Percentiles rank a stretch among this genome's conserved stretches.
These are phyloP conservation scores for Cryptosporidium sp. DNA, from an alignment of 169 alveolate species.

Conservation along the genomic window DNA sequence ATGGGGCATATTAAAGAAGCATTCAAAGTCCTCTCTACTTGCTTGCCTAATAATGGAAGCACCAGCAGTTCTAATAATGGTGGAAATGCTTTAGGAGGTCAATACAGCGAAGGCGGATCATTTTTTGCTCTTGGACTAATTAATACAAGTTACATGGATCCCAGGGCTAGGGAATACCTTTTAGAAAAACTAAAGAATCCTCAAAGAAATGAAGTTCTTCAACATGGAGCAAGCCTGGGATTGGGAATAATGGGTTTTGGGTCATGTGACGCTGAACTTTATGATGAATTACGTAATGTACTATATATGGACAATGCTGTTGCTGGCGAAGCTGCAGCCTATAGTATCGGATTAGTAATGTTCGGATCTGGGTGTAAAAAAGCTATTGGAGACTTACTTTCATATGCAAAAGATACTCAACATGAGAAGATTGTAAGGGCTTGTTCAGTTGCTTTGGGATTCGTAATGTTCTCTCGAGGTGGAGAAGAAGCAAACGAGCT, in stretches of 20 bases:
- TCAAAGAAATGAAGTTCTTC: constrained; percentile 88
- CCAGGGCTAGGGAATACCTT: constrained; percentile 83
- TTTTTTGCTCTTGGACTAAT: constrained; percentile 96
- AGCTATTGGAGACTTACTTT: constrained; percentile 90
- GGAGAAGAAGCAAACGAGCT: constrained; percentile 94
- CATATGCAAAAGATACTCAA: constrained; percentile 96
- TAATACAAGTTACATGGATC: constrained; percentile 90
- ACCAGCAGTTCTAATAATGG: constrained; percentile 65
- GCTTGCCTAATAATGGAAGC: constrained; percentile 65
- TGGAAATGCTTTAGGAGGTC: constrained; percentile 78
- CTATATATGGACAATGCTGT: constrained; percentile 94
- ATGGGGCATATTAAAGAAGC: constrained; percentile 81
- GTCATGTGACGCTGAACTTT: constrained; percentile 81
- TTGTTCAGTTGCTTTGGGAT: constrained; percentile 93
- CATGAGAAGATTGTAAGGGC: constrained; percentile 98
- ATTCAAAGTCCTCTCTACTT: constrained; percentile 76
- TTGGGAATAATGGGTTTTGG: constrained; percentile 95
- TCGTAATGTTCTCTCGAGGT: constrained; percentile 90
- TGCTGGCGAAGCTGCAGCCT: constrained; percentile 98
- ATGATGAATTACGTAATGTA: constrained; percentile 90
- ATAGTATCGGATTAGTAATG: constrained; percentile 95
- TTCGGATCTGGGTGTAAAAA: constrained; percentile 89
- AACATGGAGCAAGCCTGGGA: constrained; percentile 98
- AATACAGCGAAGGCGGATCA: constrained; percentile 97
- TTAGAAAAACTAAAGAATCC: constrained; percentile 84